Evolutionary conservation across 495 filamentous ascomycete genomes (phyloP), one percentile per base, ranked within the genome.

Genomic region (Immersiella caudata): DNA sequence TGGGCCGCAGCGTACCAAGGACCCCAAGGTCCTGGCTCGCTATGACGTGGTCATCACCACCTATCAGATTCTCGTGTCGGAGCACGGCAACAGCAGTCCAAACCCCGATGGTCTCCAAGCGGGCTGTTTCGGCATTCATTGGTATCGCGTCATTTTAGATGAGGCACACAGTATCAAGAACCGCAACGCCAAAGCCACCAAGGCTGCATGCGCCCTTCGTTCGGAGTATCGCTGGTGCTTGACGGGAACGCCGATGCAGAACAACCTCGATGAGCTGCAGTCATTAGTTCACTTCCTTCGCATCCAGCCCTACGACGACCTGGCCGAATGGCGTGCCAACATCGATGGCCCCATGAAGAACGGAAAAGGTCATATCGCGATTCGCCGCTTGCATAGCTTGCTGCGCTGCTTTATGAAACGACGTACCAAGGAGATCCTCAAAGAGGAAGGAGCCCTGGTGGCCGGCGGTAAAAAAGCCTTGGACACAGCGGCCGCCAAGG

Each of bases 131-230:
- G 92, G 91, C 56, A 80, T 97, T 8, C 88, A 94, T 74, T 99
- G 95, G 95, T 97, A 93, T 75, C 91, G 95, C 21, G 87, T 97
- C 67, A 94, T 99, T 60, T 85, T 98, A 18, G 95, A 99, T 68
- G 95, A 99, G 80, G 95, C 95, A 4, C 95, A 97, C 78, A 96
- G 91, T 25, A 98, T 99, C 83, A 98, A 98, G 79, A 99, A 99
- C 77, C 89, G 93, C 25, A 97, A 95, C 73, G 93, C 95, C 18
- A 99, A 99, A 79, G 89, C 90, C 11, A 95, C 95, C 0, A 89
- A 97, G 72, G 93, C 94, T 20, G 90, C 88, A 60, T 99, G 87
- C 75, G 90, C 90, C 2, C 80, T 99, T 25, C 82, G 88, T 58
- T 85, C 91, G 22, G 89, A 93, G 71, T 97, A 96, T 75, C 84